Conservation (phyloP, 2,329 filamentous ascomycete genomes). For the Xylariaceae sp. region DNA sequence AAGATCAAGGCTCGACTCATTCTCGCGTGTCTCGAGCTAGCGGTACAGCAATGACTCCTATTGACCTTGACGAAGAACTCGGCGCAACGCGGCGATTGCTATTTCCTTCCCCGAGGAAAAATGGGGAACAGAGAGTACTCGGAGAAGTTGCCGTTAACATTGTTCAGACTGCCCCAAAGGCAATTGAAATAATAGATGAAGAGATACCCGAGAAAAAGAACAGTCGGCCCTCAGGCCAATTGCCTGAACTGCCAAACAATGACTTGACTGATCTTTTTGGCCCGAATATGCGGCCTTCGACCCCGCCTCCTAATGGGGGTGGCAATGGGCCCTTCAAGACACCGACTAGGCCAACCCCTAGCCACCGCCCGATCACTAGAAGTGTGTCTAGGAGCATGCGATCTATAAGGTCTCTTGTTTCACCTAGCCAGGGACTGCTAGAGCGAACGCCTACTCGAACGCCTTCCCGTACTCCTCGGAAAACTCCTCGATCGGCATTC, state of each 20-base stretch:
- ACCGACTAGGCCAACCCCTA: slow-evolving; percentile 56
- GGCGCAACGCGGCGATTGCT: slow-evolving; percentile 62
- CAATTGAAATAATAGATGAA: slow-evolving; percentile 33
- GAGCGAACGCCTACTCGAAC: slow-evolving; percentile 47
- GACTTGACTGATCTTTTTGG: slow-evolving; percentile 59
- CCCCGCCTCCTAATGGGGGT: slow-evolving; percentile 46
- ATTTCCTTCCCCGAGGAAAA: slow-evolving; percentile 70
- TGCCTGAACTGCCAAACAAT: slow-evolving; percentile 31
- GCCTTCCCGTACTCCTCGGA: slow-evolving; percentile 27
- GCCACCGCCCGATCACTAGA: slow-evolving; percentile 55
- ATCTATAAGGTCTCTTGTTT: slow-evolving; percentile 40
- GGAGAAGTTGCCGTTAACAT: slow-evolving; percentile 52
- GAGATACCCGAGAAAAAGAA: slow-evolving; percentile 41
- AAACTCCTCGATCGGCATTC: slow-evolving; percentile 34
- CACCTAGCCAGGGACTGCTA: slow-evolving; percentile 40
- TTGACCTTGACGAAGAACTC: slow-evolving; percentile 47
- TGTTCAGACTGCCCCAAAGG: slow-evolving; percentile 39
- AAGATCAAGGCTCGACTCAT: slow-evolving; percentile 41
- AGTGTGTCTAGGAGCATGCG: slow-evolving; percentile 54
- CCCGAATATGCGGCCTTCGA: slow-evolving; percentile 48
- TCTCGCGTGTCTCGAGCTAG: slow-evolving; percentile 49
- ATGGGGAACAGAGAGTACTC: slow-evolving; percentile 56
- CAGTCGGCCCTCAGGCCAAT: slow-evolving; percentile 29
- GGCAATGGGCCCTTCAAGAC: slow-evolving; percentile 52
- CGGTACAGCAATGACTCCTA: slow-evolving; percentile 53